A percentile compares a stretch with the other conserved stretches of the same genome.
Conservation (phyloP, 2,329 filamentous ascomycete species). For the Madurella fahalii region DNA sequence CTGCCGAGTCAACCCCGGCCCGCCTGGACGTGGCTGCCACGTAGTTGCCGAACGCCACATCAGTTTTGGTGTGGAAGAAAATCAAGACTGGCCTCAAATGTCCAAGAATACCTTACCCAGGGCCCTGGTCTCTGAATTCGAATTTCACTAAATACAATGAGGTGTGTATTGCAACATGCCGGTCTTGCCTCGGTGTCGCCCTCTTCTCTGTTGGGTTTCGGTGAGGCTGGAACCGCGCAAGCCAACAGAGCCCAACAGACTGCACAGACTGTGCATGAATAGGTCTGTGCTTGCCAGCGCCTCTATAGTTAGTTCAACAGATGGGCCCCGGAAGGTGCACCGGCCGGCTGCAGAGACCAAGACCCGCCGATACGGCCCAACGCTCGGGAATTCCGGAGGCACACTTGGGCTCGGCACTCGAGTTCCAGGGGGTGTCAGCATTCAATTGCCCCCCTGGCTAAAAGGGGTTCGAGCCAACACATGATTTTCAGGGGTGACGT, state of each 20-base stretch:
- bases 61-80: no score
- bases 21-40: conserved; percentile 12
- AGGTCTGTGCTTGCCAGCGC: no score
- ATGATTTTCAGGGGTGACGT: background rate
- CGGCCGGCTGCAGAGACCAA: background rate
- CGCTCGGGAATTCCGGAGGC: background rate
- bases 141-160: background rate
- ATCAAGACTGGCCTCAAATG: no score
- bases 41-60: background rate
- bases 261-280: no score
- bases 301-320: no score
- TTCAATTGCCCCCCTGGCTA: background rate
- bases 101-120: no score
- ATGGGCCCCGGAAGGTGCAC: background rate
- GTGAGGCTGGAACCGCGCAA: no score
- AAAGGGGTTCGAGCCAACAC: background rate
- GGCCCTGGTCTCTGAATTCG: background rate
- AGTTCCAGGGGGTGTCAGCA: background rate
- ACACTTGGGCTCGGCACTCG: background rate
- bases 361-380: background rate
- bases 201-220: no score
- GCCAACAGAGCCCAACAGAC: no score
- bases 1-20: background rate
- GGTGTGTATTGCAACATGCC: no score
- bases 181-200: no score